Evolutionary conservation across 306 rosid species (phyloP), one percentile per base, ranked within the genome.

Genomic region (Vigna unguiculata): DNA sequence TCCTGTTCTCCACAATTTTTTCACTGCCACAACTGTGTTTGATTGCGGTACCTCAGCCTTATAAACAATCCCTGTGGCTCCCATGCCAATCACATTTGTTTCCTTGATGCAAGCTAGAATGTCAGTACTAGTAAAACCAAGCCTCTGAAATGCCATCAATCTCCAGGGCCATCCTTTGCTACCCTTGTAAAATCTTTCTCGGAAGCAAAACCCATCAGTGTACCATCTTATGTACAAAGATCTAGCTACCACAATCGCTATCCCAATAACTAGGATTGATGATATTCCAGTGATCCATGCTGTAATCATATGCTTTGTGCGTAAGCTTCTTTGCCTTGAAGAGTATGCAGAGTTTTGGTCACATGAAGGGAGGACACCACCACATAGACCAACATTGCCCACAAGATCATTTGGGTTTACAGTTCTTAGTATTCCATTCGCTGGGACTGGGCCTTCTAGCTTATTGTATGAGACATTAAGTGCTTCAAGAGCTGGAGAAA

Each of bases 141-240:
- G 93, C 85, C 99, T 89, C 71, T 92, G 97, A 84, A 92, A 95
- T 72, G 91, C 89, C 92, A 92, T 86, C 82, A 95, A 80, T 86
- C 97, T 84, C 99, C 97, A 95, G 2, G 99, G 97, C 99, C 99
- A 92, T 84, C 91, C 93, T 81, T 91, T 91, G 69, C 82, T 75
- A 71, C 93, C 89, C 80, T 84, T 89, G 61, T 80, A 92, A 57
- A 84, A 89, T 49, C 82, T 87, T 69, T 85, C 96, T 63, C 59
- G 78, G 28, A 90, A 84, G 86, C 96, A 90, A 52, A 82, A 80
- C 19, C 99, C 99, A 15, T 81, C 81, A 0, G 89, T 77, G 80
- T 95, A 89, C 97, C 96, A 89, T 70, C 85, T 89, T 17, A 72
- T 73, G 84, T 88, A 92, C 49, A 92, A 53, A 19, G 85, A 81